Conservation (phyloP, 208 protist species). For the Leishmania major region DNA sequence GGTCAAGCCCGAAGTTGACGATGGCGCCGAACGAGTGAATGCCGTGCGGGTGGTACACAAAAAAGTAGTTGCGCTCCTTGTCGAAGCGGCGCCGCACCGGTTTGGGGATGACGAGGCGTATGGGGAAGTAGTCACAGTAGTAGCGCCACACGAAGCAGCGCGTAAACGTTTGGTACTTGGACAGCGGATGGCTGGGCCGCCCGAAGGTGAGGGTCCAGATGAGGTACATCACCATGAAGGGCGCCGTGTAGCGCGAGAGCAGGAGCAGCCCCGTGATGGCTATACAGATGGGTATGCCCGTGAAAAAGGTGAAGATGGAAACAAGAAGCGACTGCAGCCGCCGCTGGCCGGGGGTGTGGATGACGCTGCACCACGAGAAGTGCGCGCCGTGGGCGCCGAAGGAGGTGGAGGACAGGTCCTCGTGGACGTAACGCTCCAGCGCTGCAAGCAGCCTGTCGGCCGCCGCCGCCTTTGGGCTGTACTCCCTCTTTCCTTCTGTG, state of each 20-base stretch:
- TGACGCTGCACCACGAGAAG: constrained; percentile 50
- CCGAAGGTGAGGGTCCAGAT: constrained; percentile 72
- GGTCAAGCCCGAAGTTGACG: constrained; percentile 69
- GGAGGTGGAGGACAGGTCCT: constrained; percentile 25
- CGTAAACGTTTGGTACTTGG: constrained; percentile 26
- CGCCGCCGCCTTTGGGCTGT: constrained; percentile 33
- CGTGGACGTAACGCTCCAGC: constrained; percentile 56
- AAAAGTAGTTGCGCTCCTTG: constrained; percentile 77
- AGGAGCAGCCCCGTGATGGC: constrained; percentile 42
- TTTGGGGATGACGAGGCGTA: constrained; percentile 67
- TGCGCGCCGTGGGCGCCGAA: constrained; percentile 23
- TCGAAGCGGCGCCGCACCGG: constrained; percentile 54
- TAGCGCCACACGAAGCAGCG: constrained; percentile 54
- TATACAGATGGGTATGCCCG: constrained; percentile 55
- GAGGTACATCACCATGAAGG: constrained; percentile 66
- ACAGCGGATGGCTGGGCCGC: constrained; percentile 46
- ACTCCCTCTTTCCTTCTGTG: constrained; percentile 7
- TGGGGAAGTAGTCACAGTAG: constrained; percentile 87
- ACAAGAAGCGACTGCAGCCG: constrained; percentile 53
- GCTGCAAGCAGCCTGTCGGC: constrained; percentile 40
- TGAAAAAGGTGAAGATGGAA: constrained; percentile 73
- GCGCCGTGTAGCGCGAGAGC: constrained; percentile 49
- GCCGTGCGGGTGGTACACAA: constrained; percentile 90
- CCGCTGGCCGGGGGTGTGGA: constrained; percentile 53
- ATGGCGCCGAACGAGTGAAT: constrained; percentile 89